Percentiles rank a stretch among this genome's conserved stretches.
These are phyloP conservation scores for Lasiosphaeriaceae sp. DNA, from an alignment of 495 filamentous ascomycete genomes.

Conservation along the genomic window DNA sequence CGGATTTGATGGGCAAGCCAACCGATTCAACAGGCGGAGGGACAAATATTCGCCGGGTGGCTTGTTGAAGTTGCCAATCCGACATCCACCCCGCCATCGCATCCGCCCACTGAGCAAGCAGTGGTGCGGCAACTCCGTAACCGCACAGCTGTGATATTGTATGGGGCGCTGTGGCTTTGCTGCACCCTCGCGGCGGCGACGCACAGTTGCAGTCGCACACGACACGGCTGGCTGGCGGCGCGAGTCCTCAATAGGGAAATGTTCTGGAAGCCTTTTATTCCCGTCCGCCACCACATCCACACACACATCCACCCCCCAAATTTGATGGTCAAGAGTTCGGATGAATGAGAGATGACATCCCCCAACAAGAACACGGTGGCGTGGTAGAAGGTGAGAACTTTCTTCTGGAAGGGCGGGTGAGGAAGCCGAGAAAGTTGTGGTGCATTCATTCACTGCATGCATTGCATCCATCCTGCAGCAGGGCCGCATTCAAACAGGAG, in stretches of 20 bases:
- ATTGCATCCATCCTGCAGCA: neutral
- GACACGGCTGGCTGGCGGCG: neutral
- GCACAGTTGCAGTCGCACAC: neutral
- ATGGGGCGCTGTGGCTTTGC: no score
- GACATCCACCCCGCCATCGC: no score
- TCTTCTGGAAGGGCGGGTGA: neutral
- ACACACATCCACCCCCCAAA: neutral
- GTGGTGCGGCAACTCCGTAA: no score
- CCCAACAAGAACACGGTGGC: neutral
- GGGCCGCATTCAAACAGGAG: neutral
- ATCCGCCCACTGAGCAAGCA: no score
- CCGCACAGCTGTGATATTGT: no score
- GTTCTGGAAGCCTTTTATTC: constrained; percentile 6
- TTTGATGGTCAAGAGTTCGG: neutral
- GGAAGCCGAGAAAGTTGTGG: neutral
- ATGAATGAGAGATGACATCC: neutral
- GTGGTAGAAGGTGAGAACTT: neutral
- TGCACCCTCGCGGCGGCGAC: no score
- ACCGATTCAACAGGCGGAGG: no score
- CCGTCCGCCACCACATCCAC: neutral
- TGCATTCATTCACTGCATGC: neutral
- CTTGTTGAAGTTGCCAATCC: no score
- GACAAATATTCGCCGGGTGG: no score
- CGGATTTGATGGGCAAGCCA: no score
- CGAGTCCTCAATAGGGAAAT: neutral